phyloP scores from a whole-genome alignment of 495 filamentous ascomycete species.

The Neurospora pannonica region DNA sequence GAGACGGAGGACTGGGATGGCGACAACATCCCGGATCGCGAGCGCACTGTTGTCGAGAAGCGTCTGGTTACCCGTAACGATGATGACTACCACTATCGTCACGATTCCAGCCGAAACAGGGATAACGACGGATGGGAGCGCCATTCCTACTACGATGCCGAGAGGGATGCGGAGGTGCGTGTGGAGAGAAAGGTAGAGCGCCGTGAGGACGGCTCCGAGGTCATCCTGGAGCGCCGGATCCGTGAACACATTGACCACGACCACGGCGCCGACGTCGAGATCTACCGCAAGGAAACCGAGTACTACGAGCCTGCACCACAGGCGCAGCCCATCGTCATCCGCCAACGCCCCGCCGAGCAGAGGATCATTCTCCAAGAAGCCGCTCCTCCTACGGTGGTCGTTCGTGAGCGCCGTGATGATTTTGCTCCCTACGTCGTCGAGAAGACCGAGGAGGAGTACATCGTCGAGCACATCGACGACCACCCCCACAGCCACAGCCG shows the following conservation, averaged over 20 bases:
- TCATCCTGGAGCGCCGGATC: slow-evolving; percentile 37
- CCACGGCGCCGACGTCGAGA: slow-evolving; percentile 44
- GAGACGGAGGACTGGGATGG: slow-evolving; percentile 36
- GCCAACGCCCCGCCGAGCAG: slow-evolving; percentile 50
- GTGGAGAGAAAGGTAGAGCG: slow-evolving; percentile 35
- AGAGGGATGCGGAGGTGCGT: slow-evolving; percentile 30
- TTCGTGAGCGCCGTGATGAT: slow-evolving; percentile 51
- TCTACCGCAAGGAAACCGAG: slow-evolving; percentile 58
- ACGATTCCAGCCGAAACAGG: slow-evolving; percentile 7
- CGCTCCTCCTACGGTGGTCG: slow-evolving; percentile 52
- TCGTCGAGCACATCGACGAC: slow-evolving; percentile 44
- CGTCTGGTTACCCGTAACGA: slow-evolving; percentile 21
- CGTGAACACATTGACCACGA: slow-evolving; percentile 35
- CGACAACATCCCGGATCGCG: slow-evolving; percentile 16
- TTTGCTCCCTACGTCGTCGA: slow-evolving; percentile 26
- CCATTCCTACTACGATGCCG: slow-evolving; percentile 30
- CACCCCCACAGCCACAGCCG: slow-evolving; percentile 44
- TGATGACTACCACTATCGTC: slow-evolving; percentile 16
- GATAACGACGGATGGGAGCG: slow-evolving; percentile 33
- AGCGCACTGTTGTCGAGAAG: slow-evolving; percentile 20
- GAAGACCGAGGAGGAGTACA: slow-evolving; percentile 44
- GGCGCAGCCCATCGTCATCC: slow-evolving; percentile 58
- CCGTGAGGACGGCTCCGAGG: slow-evolving; percentile 33
- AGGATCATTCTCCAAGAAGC: slow-evolving; percentile 68
- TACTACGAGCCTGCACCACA: slow-evolving; percentile 48